Percentiles rank a stretch among this genome's conserved stretches.
Evolutionary conservation across 345 rosid species (phyloP).

Genomic region (Dovyalis caffra): DNA sequence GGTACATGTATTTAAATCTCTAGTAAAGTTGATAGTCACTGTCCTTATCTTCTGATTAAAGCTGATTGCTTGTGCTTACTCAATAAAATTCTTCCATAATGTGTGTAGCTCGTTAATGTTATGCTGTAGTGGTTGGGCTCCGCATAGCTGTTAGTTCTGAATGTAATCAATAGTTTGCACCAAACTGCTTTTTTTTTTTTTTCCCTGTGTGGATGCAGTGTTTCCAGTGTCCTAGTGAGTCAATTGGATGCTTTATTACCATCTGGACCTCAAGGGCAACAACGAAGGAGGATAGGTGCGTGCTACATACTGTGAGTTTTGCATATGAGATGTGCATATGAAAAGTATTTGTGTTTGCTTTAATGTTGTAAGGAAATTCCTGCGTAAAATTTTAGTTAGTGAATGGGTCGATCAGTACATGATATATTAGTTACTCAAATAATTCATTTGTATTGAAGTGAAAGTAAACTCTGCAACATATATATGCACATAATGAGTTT

Average conservation of each 20-base stretch:
- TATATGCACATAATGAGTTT: too few relatives aligned
- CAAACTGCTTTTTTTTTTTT: constrained; percentile 8
- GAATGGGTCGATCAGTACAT: not conserved
- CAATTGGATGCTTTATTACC: constrained; percentile 77
- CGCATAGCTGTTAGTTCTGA: not conserved
- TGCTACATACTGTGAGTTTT: constrained; percentile 9
- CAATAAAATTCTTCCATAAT: not conserved
- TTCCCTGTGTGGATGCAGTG: constrained; percentile 35
- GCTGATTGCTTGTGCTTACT: not conserved
- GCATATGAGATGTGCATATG: not conserved
- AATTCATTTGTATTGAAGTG: not conserved
- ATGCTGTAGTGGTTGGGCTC: too few relatives aligned
- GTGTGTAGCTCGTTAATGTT: not conserved
- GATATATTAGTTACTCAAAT: not conserved
- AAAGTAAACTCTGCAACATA: too few relatives aligned
- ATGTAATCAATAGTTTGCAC: not conserved
- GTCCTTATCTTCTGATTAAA: not conserved
- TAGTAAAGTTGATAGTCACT: not conserved
- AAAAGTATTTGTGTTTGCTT: constrained; percentile 8
- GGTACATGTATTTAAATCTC: constrained; percentile 37
- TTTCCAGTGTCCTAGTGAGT: constrained; percentile 45
- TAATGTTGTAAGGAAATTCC: not conserved
- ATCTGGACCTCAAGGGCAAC: constrained; percentile 74
- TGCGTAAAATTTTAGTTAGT: not conserved
- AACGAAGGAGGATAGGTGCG: constrained; percentile 73